A percentile compares a stretch with the other conserved stretches of the same genome.
These are phyloP conservation scores for Hypomyces rosellus DNA, from an alignment of 2,329 filamentous ascomycete species.

Conservation along the genomic window DNA sequence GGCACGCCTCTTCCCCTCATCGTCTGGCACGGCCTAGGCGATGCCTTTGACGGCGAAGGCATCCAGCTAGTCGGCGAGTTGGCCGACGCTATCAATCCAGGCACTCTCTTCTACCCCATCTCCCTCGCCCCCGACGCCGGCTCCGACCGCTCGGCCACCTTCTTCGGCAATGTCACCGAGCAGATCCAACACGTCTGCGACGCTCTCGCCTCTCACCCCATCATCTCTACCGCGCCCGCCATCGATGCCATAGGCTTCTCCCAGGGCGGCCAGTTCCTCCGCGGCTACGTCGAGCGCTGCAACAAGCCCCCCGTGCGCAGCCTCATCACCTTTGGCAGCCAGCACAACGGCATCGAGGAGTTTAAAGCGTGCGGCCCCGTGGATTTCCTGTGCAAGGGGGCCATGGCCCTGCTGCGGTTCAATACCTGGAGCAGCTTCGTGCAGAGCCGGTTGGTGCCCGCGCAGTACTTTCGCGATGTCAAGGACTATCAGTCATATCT, in stretches of 20 bases:
- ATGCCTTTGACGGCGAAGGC: slow-evolving; percentile 70
- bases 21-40: slow-evolving; percentile 84
- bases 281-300: slow-evolving; percentile 83
- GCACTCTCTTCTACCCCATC: slow-evolving; percentile 78
- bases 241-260: slow-evolving; percentile 92
- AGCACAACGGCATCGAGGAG: slow-evolving; percentile 85
- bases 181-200: slow-evolving; percentile 73
- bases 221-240: slow-evolving; percentile 73
- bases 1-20: slow-evolving; percentile 78
- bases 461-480: slow-evolving; percentile 86
- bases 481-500: slow-evolving; percentile 67
- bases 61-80: slow-evolving; percentile 66
- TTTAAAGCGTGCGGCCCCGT: slow-evolving; percentile 66
- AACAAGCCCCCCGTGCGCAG: slow-evolving; percentile 67
- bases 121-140: slow-evolving; percentile 59
- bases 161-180: slow-evolving; percentile 80
- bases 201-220: slow-evolving; percentile 67
- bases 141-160: slow-evolving; percentile 74
- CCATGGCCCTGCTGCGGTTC: slow-evolving; percentile 68
- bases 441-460: slow-evolving; percentile 76
- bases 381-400: slow-evolving; percentile 77
- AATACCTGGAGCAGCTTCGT: slow-evolving; percentile 78
- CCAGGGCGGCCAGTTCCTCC: slow-evolving; percentile 93
- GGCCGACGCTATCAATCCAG: slow-evolving; percentile 66
- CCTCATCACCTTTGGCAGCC: slow-evolving; percentile 81